Percentiles rank a stretch among this genome's conserved stretches.
These are phyloP conservation scores for Chlorella sp. DNA, from an alignment of 139 green algal species.

Conservation along the genomic window DNA sequence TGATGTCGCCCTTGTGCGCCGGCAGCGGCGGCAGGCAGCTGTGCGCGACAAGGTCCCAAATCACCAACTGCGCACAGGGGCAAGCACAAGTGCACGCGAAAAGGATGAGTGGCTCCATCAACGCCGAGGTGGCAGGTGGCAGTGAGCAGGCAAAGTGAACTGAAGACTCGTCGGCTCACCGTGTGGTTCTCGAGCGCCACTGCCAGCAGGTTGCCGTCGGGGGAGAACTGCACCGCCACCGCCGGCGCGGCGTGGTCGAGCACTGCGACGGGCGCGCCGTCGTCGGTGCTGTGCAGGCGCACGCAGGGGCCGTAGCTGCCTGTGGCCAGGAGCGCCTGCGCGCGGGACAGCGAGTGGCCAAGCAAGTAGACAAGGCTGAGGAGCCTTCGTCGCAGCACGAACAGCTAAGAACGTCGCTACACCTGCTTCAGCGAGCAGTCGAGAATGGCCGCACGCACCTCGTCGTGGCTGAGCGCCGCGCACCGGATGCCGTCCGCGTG, in stretches of 20 bases:
- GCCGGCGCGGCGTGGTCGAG: conserved; percentile 26
- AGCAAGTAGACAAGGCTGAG: too few species aligned
- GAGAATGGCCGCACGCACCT: conserved; percentile 2
- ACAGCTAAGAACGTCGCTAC: too few species aligned
- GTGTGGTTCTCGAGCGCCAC: conserved; percentile 22
- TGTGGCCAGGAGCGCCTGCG: conserved; percentile 26
- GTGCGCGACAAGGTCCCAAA: conserved; percentile 32
- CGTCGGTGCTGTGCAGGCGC: conserved; percentile 32
- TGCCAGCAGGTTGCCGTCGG: conserved; percentile 25
- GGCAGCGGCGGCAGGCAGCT: conserved; percentile 24
- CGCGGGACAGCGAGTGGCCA: too few species aligned
- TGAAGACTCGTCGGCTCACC: conserved; percentile 3
- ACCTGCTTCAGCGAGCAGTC: too few species aligned
- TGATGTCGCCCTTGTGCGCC: conserved; percentile 37
- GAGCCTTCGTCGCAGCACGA: too few species aligned
- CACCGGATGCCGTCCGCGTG: conserved; percentile 22
- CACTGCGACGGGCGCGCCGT: conserved; percentile 19
- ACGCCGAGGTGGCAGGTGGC: background rate
- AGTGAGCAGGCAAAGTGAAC: background rate
- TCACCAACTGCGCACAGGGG: background rate
- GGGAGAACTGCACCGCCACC: conserved; percentile 17
- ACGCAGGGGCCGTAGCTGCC: conserved; percentile 30
- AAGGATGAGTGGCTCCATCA: too few species aligned
- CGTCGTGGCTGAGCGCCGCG: conserved; percentile 12
- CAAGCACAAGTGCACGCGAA: background rate